phyloP scores from a whole-genome alignment of 2,329 filamentous ascomycete species.

The Claviceps digitariae region DNA sequence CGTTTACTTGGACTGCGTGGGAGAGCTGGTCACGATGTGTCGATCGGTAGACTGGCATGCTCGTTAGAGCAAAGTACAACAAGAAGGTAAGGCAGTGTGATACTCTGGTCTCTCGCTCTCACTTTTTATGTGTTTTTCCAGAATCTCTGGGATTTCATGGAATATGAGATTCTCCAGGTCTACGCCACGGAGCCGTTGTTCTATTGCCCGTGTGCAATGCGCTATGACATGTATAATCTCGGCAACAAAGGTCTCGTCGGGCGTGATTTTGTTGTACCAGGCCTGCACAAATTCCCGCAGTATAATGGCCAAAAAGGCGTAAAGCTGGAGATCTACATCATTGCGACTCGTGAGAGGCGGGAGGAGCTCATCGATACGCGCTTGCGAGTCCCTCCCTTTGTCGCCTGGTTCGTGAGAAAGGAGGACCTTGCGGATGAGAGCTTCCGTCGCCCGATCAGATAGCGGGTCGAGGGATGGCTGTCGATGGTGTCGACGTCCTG shows the following conservation, averaged over 20 bases:
- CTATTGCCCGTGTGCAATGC: conserved; percentile 76
- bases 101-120: conserved; percentile 16
- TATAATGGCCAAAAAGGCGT: conserved; percentile 81
- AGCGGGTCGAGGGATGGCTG: conserved; percentile 34
- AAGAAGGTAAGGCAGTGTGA: too few species aligned
- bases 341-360: conserved; percentile 90
- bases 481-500: conserved; percentile 20
- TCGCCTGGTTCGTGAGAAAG: conserved; percentile 57
- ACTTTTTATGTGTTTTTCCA: conserved; percentile 75
- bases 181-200: conserved; percentile 70
- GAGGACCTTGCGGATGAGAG: conserved; percentile 70
- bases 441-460: conserved; percentile 65
- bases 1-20: conserved; percentile 46
- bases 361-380: conserved; percentile 65
- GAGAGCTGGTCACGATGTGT: conserved; percentile 45
- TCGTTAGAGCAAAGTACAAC: not conserved
- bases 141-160: conserved; percentile 73
- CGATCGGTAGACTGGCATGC: conserved; percentile 53
- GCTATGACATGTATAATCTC: conserved; percentile 85
- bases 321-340: conserved; percentile 84
- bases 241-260: conserved; percentile 75
- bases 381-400: conserved; percentile 32
- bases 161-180: conserved; percentile 73
- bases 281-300: conserved; percentile 80
- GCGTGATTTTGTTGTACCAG: conserved; percentile 89